phyloP scores from a whole-genome alignment of 2,329 filamentous ascomycete species.

The Colletotrichum sp. region DNA sequence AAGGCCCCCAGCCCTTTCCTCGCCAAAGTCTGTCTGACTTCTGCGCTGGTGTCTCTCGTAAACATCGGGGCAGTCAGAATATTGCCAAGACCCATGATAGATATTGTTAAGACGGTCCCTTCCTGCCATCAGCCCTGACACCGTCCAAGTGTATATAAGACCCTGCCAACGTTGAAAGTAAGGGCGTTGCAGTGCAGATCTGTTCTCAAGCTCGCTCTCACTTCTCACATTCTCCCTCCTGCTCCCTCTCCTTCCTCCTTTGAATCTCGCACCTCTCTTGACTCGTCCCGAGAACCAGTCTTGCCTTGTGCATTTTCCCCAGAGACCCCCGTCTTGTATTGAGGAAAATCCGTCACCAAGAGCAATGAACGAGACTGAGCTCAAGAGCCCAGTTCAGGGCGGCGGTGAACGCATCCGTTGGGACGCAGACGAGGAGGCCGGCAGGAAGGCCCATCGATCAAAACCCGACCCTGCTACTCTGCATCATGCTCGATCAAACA shows the following conservation, averaged over 20 bases:
- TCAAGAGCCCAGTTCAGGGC: conserved; percentile 24
- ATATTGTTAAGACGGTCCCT: not conserved
- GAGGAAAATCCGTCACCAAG: not conserved
- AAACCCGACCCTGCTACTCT: conserved; percentile 18
- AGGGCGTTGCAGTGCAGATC: not conserved
- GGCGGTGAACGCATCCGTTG: conserved; percentile 37
- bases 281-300: not conserved
- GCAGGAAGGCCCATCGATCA: conserved; percentile 12
- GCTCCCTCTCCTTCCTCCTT: not conserved
- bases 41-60: not conserved
- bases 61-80: not conserved
- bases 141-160: conserved; percentile 12
- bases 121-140: not conserved
- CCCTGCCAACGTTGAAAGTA: not conserved
- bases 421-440: conserved; percentile 39
- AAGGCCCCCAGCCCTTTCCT: not conserved
- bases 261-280: not conserved
- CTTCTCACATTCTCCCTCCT: not conserved
- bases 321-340: too few species aligned
- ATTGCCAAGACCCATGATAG: conserved; percentile 14
- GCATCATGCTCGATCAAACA: conserved; percentile 31
- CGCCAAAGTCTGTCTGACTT: not conserved
- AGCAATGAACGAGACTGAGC: conserved; percentile 29
- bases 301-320: not conserved
- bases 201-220: not conserved